Conservation (phyloP, 2,329 filamentous ascomycete genomes). For the Seiridium unicorne region DNA sequence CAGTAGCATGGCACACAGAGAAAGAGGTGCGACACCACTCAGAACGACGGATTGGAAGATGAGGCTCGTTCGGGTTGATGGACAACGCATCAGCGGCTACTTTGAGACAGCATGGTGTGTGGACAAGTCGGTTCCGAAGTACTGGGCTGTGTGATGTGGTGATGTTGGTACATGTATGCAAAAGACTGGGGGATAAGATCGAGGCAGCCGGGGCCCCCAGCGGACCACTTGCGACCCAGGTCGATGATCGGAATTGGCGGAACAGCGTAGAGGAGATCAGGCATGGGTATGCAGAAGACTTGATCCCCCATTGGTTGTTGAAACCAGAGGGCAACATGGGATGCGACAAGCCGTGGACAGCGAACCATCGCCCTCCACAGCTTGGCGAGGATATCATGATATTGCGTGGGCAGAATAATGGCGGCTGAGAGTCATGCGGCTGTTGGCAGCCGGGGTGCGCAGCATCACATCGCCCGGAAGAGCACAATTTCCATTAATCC, state of each 20-base stretch:
- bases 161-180: neutral
- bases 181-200: neutral
- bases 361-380: neutral
- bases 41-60: neutral
- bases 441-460: neutral
- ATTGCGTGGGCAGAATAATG: neutral
- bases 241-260: neutral
- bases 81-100: conserved; percentile 1
- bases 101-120: neutral
- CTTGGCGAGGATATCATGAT: neutral
- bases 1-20: neutral
- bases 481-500: too few species aligned
- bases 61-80: neutral
- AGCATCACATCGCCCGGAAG: too few species aligned
- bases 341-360: neutral
- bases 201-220: neutral
- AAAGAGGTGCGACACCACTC: neutral
- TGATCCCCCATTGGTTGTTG: neutral
- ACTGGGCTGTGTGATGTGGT: neutral
- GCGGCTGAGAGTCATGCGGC: neutral
- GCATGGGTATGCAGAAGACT: neutral
- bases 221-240: neutral
- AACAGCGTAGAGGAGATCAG: too few species aligned
- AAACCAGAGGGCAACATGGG: neutral
- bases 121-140: neutral